Evolutionary conservation across 192 early-diverging fungal genomes (phyloP).

Genomic region (Geranomyces michiganensis): DNA sequence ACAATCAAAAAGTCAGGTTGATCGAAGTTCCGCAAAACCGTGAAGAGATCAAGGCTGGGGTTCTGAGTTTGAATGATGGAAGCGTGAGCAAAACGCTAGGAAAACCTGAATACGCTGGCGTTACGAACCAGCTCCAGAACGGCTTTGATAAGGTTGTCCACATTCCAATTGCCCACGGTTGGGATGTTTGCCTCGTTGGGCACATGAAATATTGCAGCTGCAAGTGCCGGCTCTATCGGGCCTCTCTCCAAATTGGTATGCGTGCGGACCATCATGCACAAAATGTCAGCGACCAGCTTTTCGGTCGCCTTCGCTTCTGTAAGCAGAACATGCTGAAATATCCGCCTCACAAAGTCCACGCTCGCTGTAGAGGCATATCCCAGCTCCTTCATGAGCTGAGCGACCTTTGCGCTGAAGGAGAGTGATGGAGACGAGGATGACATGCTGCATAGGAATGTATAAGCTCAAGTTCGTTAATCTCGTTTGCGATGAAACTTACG

Average conservation of each 20-base stretch:
- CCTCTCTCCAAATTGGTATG: slow-evolving; percentile 43
- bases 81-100: not conserved
- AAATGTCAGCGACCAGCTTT: slow-evolving; percentile 53
- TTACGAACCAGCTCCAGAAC: slow-evolving; percentile 57
- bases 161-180: slow-evolving; percentile 56
- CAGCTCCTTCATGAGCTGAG: slow-evolving; percentile 33
- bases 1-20: slow-evolving; percentile 60
- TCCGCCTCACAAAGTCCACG: slow-evolving; percentile 13
- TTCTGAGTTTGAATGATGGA: slow-evolving; percentile 39
- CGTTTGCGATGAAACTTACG: no score
- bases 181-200: not conserved
- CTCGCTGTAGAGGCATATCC: slow-evolving; percentile 34
- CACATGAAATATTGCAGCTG: slow-evolving; percentile 35
- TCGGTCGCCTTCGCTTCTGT: slow-evolving; percentile 27
- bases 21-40: slow-evolving; percentile 66
- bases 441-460: not conserved
- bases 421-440: not conserved
- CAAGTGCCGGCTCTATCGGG: slow-evolving; percentile 31
- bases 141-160: slow-evolving; percentile 60
- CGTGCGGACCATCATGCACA: slow-evolving; percentile 68
- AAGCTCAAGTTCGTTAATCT: no score
- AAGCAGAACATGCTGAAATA: slow-evolving; percentile 31
- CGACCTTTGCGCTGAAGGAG: slow-evolving; percentile 12
- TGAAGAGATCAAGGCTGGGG: slow-evolving; percentile 64
- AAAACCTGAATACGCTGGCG: not conserved